These are phyloP conservation scores for Aspergillus felis DNA, from an alignment of 2,329 filamentous ascomycete species.

Conservation along the genomic window DNA sequence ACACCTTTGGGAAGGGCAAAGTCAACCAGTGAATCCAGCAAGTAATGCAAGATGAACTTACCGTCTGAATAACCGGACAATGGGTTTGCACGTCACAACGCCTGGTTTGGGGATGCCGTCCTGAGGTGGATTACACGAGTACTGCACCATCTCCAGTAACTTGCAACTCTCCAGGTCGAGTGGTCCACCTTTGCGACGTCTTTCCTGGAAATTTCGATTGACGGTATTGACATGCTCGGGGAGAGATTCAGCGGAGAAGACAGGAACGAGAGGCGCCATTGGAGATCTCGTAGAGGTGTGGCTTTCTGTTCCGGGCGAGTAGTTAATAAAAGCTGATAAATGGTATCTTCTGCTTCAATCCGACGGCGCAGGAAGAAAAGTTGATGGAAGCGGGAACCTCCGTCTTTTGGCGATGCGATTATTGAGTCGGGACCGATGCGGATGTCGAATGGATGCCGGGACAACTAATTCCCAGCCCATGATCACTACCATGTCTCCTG, in stretches of 20 bases:
- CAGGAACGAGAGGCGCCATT: slow-evolving; percentile 56
- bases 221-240: slow-evolving; percentile 48
- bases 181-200: slow-evolving; percentile 49
- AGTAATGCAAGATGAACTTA: slow-evolving; percentile 32
- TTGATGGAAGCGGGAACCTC: neutral
- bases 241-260: slow-evolving; percentile 52
- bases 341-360: neutral
- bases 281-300: neutral
- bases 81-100: slow-evolving; percentile 52
- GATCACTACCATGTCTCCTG: neutral
- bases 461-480: neutral
- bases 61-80: slow-evolving; percentile 57
- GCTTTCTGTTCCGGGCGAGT: neutral
- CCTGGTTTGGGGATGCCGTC: slow-evolving; percentile 39
- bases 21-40: slow-evolving; percentile 7
- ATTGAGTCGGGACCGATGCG: neutral
- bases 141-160: slow-evolving; percentile 59
- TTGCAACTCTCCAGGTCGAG: slow-evolving; percentile 53
- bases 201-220: slow-evolving; percentile 43
- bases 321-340: slow-evolving; percentile 1
- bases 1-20: slow-evolving; percentile 30
- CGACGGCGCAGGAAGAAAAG: neutral
- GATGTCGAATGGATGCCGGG: too few relatives aligned
- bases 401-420: neutral
- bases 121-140: slow-evolving; percentile 54